A percentile compares a stretch with the other conserved stretches of the same genome.
These are phyloP conservation scores for Arthrinium puccinioides DNA, from an alignment of 2,329 filamentous ascomycete species.

Conservation along the genomic window DNA sequence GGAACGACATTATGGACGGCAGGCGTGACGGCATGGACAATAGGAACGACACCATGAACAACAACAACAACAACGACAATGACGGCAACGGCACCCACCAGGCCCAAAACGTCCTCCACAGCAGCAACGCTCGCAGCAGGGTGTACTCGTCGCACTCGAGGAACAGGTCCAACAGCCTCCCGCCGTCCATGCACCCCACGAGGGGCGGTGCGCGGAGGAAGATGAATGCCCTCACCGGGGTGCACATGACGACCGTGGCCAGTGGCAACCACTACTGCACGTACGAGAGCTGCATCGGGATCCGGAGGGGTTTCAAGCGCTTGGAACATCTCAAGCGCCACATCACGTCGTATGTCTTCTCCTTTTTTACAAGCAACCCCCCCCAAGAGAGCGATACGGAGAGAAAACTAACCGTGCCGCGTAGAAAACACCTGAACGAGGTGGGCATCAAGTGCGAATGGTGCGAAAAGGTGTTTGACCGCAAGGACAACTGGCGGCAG, in stretches of 20 bases:
- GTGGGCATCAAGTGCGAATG: slow-evolving; percentile 4
- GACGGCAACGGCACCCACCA: too few relatives aligned
- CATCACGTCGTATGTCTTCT: slow-evolving; percentile 27
- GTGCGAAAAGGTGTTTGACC: slow-evolving; percentile 24
- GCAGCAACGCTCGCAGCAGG: too few relatives aligned
- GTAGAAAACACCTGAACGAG: background rate
- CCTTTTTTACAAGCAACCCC: too few relatives aligned
- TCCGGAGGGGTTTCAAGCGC: slow-evolving; percentile 35
- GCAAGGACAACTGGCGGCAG: slow-evolving; percentile 29
- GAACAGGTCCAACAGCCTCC: background rate
- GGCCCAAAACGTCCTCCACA: too few relatives aligned
- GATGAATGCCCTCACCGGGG: background rate
- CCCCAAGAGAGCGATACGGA: too few relatives aligned
- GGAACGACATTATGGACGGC: too few relatives aligned
- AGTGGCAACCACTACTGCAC: background rate
- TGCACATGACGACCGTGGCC: background rate
- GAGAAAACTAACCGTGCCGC: background rate
- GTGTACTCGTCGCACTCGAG: background rate
- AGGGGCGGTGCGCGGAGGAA: background rate
- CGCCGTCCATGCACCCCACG: background rate
- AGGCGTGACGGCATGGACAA: too few relatives aligned
- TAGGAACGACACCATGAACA: too few relatives aligned
- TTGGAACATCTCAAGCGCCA: slow-evolving; percentile 51
- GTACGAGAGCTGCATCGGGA: slow-evolving; percentile 5
- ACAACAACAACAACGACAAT: too few relatives aligned